A percentile compares a stretch with the other conserved stretches of the same genome.
Evolutionary conservation across 1,284 basidiomycete species (phyloP).

Genomic region (Boletus smithii): DNA sequence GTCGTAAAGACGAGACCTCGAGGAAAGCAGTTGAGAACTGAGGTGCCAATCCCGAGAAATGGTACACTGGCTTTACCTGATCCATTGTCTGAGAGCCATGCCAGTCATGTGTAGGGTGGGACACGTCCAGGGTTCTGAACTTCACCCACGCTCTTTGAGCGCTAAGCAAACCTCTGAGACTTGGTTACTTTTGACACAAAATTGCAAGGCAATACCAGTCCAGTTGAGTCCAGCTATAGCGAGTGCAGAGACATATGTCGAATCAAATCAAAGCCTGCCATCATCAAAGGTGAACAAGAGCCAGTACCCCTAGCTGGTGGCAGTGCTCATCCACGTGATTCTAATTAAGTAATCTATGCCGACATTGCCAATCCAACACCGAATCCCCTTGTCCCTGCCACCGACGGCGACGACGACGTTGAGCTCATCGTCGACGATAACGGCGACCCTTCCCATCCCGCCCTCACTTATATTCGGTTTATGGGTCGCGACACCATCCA

Average conservation of each 20-base stretch:
- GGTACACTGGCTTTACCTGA: conserved; percentile 27
- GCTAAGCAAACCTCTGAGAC: neutral
- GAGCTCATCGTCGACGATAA: conserved; percentile 33
- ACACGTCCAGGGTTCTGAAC: neutral
- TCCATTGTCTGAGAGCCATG: conserved; percentile 24
- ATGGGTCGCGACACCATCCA: conserved; percentile 19
- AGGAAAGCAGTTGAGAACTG: neutral
- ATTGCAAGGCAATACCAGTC: neutral
- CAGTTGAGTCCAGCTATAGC: neutral
- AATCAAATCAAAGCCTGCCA: too few species aligned
- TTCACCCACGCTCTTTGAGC: conserved; percentile 1
- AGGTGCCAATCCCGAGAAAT: neutral
- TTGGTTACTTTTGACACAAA: neutral
- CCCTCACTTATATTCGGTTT: conserved; percentile 8
- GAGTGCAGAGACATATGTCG: too few species aligned
- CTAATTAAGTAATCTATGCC: conserved; percentile 31
- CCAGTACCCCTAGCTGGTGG: neutral
- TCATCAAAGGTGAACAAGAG: too few species aligned
- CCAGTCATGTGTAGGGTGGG: too few species aligned
- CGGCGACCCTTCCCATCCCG: conserved; percentile 10
- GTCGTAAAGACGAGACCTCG: conserved; percentile 10
- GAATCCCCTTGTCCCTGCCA: conserved; percentile 37
- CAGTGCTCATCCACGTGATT: conserved; percentile 25
- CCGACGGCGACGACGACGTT: conserved; percentile 32
- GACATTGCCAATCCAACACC: conserved; percentile 33